These are phyloP conservation scores for Xylaria multiplex DNA, from an alignment of 2,329 filamentous ascomycete species.

Conservation along the genomic window DNA sequence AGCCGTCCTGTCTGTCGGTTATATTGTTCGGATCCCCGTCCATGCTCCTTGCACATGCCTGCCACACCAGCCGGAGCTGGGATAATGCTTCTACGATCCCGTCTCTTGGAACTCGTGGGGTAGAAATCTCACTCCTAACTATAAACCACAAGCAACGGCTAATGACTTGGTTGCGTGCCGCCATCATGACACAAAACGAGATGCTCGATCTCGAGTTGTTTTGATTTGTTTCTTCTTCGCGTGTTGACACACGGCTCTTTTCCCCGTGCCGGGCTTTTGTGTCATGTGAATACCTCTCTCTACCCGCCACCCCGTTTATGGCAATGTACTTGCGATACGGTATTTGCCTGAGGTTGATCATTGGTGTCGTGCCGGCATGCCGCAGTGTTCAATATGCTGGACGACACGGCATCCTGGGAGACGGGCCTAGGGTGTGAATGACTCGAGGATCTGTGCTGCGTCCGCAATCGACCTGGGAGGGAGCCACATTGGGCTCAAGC, in stretches of 20 bases:
- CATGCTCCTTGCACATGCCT: slow-evolving; percentile 35
- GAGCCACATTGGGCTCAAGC: slow-evolving; percentile 33
- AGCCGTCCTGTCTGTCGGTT: slow-evolving; percentile 39
- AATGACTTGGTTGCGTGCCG: slow-evolving; percentile 33
- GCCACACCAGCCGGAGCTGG: slow-evolving; percentile 39
- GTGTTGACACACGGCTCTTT: slow-evolving; percentile 28
- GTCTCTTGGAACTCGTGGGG: slow-evolving; percentile 49
- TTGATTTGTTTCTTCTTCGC: slow-evolving; percentile 11
- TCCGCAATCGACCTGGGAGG: slow-evolving; percentile 37
- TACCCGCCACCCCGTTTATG: slow-evolving; percentile 49
- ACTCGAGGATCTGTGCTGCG: slow-evolving; percentile 53
- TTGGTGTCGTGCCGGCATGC: slow-evolving; percentile 49
- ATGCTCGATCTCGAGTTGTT: slow-evolving; percentile 38
- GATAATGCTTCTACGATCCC: slow-evolving; percentile 44
- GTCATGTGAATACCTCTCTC: slow-evolving; percentile 42
- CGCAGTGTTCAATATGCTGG: slow-evolving; percentile 52
- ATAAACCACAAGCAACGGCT: slow-evolving; percentile 24
- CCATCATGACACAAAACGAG: slow-evolving; percentile 38
- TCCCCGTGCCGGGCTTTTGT: slow-evolving; percentile 37
- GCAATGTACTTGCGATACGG: slow-evolving; percentile 43
- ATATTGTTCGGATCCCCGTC: slow-evolving; percentile 38
- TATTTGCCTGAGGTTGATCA: slow-evolving; percentile 44
- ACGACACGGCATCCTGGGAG: slow-evolving; percentile 47
- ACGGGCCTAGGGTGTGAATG: slow-evolving; percentile 48
- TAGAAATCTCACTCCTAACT: slow-evolving; percentile 36